Evolutionary conservation across 345 rosid species (phyloP).

Genomic region (Heritiera fomes): DNA sequence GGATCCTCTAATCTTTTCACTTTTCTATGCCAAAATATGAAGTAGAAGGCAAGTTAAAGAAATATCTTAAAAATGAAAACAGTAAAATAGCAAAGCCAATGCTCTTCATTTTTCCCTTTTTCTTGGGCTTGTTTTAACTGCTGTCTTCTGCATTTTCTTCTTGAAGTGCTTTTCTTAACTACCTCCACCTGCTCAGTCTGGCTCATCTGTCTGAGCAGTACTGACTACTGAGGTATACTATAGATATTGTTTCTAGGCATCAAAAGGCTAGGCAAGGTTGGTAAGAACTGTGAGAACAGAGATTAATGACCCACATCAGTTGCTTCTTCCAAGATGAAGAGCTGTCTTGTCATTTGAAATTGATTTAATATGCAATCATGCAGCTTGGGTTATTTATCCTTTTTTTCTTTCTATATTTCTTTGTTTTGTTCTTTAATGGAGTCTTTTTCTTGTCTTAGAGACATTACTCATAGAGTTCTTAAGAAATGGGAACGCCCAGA

Average conservation of each 20-base stretch:
- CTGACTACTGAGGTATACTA: not conserved
- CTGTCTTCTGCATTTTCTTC: not conserved
- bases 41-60: not conserved
- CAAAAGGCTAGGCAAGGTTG: not conserved
- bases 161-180: constrained; percentile 7
- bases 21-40: constrained; percentile 2
- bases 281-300: constrained; percentile 16
- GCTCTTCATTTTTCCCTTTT: not conserved
- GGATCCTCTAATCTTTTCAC: constrained; percentile 25
- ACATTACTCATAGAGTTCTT: constrained; percentile 2
- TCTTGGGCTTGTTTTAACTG: no score
- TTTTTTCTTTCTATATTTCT: not conserved
- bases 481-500: constrained; percentile 6
- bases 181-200: constrained; percentile 11
- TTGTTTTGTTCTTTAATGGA: not conserved
- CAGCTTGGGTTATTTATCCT: not conserved
- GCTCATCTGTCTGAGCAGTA: constrained; percentile 9
- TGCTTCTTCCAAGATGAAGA: constrained; percentile 13
- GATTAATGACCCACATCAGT: constrained; percentile 20
- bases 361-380: constrained; percentile 15
- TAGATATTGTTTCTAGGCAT: not conserved
- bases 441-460: constrained; percentile 7
- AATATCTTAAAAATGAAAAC: not conserved
- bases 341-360: constrained; percentile 21
- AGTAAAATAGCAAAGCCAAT: not conserved